Base-by-base conservation (phyloP, 106 monocot genomes). In the Hemerocallis citrina region DNA sequence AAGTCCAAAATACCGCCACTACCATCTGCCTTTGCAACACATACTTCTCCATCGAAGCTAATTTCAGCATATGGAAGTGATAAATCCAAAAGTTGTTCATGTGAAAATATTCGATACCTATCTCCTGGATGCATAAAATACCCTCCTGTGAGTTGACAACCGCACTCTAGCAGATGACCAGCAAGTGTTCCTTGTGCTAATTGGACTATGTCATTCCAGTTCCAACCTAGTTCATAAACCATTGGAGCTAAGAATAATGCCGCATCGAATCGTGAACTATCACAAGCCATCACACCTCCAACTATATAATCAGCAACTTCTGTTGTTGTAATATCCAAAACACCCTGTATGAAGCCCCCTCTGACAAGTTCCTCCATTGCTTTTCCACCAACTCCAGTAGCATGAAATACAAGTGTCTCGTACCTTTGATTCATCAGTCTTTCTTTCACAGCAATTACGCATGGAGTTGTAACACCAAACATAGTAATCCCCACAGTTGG, bases 51-150 rank as follows among this genome's bases (percentile, higher is more conserved):
- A 34, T 52, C 71, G 63, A 57, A 78, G 45, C 57, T 57, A 66
- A 98, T 73, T 78, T 88, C 91, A 77, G 82, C 91, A 88, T 58
- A 98, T 52, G 98, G 98, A 68, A 98, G 98, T 66, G 98, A 98
- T 44, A 98, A 23, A 75, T 98, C 81, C 65, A 98, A 73, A 63
- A 98, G 77, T 41, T 98, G 78, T 25, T 77, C 79, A 66, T 88
- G 71, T 58, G 92, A 72, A 61, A 91, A 68, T 40, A 75, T 59
- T 52, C 98, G 79, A 45, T 68, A 51, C 38, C 49, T 65, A 73
- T 98, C 98, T 55, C 88, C 98, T 75, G 98, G 88, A 77, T 98
- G 98, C 88, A 92, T 88, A 63, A 98, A 92, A 63, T 98, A 98
- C 35, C 98, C 98, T 70, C 98, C 98, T 22, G 98, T 98, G 51